Conservation (phyloP, 225 moss, liverwort and hornwort genomes). For the Asterella californica region DNA sequence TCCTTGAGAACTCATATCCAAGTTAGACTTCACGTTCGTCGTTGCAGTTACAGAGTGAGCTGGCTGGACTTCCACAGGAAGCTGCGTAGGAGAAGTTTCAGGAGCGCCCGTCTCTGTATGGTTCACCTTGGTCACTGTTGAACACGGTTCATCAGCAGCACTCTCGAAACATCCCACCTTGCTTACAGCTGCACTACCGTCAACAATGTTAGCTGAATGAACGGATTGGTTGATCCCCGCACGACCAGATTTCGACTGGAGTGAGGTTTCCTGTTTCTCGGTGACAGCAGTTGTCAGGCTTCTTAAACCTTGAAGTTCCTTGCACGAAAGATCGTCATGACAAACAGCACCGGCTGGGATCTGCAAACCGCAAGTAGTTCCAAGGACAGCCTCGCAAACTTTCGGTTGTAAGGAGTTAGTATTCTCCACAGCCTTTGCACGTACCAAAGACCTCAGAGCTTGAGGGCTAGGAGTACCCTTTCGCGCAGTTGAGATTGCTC, state of each 20-base stretch:
- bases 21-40: constrained; percentile 8
- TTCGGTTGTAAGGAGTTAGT: background rate
- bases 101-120: background rate
- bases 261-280: background rate
- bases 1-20: constrained; percentile 9
- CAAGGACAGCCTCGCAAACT: background rate
- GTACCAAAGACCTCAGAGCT: background rate
- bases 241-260: background rate
- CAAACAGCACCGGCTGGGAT: background rate
- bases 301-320: background rate
- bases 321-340: background rate
- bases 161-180: background rate
- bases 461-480: background rate
- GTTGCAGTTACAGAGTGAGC: background rate
- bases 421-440: background rate
- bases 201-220: background rate
- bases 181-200: background rate
- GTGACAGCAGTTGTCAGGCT: background rate
- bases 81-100: background rate
- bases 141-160: background rate
- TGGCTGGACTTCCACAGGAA: background rate
- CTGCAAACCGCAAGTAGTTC: background rate
- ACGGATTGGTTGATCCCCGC: background rate
- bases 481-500: background rate
- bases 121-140: background rate